Conservation (phyloP, 106 monocot genomes). For the Apostasia shenzhenica region DNA sequence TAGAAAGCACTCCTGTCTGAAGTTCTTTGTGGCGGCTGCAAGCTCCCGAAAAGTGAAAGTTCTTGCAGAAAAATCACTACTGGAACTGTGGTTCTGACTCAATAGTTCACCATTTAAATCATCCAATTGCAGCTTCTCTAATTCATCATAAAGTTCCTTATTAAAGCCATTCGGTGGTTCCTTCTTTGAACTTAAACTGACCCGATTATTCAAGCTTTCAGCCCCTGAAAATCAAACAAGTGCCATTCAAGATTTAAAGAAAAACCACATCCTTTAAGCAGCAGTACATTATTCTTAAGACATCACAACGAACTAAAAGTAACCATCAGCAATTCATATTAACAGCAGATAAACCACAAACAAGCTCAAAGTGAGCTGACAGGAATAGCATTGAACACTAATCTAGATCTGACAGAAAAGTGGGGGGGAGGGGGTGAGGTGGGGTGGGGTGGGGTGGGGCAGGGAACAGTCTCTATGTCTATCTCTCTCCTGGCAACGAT, state of each 20-base stretch:
- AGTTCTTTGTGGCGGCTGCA: constrained; percentile 9
- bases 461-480: no score
- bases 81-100: background rate
- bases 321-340: background rate
- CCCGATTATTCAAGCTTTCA: background rate
- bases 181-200: background rate
- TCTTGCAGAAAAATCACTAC: constrained; percentile 9
- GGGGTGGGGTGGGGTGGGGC: no score
- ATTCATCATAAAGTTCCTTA: background rate
- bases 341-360: background rate
- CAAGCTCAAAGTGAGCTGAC: background rate
- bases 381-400: background rate
- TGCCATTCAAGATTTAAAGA: background rate
- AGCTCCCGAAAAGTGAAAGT: constrained; percentile 6
- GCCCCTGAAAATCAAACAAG: background rate
- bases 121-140: background rate
- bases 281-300: background rate
- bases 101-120: background rate
- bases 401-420: no score
- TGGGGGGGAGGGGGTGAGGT: background rate
- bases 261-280: background rate
- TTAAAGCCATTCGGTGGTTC: background rate
- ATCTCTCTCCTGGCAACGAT: no score
- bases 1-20: constrained; percentile 9
- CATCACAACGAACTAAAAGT: background rate